Base-by-base conservation (phyloP, 73 alveolate genomes). In the Paraurostyla sp. region DNA sequence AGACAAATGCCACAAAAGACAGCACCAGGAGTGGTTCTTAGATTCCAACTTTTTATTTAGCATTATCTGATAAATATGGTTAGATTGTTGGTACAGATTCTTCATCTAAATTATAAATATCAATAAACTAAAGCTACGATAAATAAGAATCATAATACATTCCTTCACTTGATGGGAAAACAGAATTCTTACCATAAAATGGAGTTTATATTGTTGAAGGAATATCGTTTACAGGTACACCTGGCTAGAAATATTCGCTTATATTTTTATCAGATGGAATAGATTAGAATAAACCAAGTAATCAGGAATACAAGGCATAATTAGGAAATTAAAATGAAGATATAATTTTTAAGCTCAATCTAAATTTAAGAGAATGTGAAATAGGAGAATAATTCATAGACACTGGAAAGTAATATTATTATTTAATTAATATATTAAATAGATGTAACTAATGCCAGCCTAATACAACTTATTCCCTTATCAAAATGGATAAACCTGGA, bases 371-470 rank as follows among this genome's bases (percentile, higher is more conserved):
- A 73, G 86, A 73, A 23, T 73, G 86, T 36, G 7, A n/a, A n/a
- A 45, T 54, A 22, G 93, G 93, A 20, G 93, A 87, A 56, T 33
- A 49, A 29, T 87, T 75, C 68, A 75, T 89, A 13, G 84, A 71
- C n/a, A 22, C 54, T 1, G 94, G 94, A 63, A 45, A 82, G 83
- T 88, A 83, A 27, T 73, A 18, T 35, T 4, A 27, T 38, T 59
- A 76, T 40, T 60, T 30, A 49, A 7, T 40, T 6, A 13, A 15
- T 49, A 29, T 7, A 69, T 25, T 13, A 7, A 38, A 50, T 80
- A 80, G 90, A 62, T 81, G 91, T 46, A 42, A 40, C 22, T 11
- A 29, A 51, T 78, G 89, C 78, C 33, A 27, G 25, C 54, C 36
- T 15, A 54, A 45, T n/a, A 46, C 41, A 41, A 9, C 23, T 0